A percentile compares a stretch with the other conserved stretches of the same genome.
Evolutionary conservation across 78 protist species (phyloP).

Genomic region (Dictyostelium firmibasis): DNA sequence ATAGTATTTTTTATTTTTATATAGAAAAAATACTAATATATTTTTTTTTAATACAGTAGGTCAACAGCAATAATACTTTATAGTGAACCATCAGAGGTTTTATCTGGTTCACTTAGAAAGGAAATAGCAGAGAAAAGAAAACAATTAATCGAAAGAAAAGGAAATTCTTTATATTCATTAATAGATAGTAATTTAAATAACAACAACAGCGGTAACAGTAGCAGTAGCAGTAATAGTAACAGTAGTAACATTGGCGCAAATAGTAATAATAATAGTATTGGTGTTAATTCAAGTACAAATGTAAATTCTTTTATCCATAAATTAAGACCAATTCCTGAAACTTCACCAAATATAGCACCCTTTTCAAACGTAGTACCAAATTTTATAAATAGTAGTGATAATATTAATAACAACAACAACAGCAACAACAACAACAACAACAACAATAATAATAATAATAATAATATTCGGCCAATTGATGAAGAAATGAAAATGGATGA

Average conservation of each 20-base stretch:
- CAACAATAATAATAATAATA: neutral
- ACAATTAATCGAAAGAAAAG: slow-evolving; percentile 2
- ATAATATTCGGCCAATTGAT: neutral
- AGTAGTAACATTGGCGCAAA: neutral
- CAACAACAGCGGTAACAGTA: neutral
- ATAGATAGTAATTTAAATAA: neutral
- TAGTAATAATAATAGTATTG: neutral
- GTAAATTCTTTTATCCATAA: neutral
- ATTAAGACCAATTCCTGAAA: slow-evolving; percentile 1
- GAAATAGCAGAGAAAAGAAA: slow-evolving; percentile 13
- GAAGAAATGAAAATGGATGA: slow-evolving; percentile 13
- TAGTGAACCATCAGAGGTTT: slow-evolving; percentile 11
- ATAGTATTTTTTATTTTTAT: neutral
- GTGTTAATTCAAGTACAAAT: neutral
- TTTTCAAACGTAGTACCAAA: neutral
- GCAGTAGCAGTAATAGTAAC: neutral
- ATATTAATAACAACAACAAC: neutral
- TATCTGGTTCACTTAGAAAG: slow-evolving; percentile 20
- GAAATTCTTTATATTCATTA: neutral
- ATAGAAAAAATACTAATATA: neutral
- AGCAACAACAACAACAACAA: neutral
- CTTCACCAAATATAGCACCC: neutral
- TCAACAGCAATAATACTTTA: slow-evolving; percentile 28
- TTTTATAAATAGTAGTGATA: neutral
- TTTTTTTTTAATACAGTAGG: neutral